Evolutionary conservation across 148 eudicot species (phyloP), one percentile per base, ranked within the genome.

Genomic region (Heliamphora exappendiculata): DNA sequence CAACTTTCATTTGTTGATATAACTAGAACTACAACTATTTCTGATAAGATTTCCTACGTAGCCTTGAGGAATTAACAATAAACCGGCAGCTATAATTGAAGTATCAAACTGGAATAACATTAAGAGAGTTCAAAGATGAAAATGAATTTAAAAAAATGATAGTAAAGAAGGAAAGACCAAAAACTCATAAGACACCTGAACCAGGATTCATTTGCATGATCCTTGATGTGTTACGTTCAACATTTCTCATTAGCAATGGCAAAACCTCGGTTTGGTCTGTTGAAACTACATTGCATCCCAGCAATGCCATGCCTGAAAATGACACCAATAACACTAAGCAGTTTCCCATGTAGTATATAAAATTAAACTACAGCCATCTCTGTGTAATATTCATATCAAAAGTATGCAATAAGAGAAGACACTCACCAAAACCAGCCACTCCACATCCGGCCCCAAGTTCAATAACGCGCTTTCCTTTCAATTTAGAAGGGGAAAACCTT

Each of bases 371-470:
- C 13, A 81, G 16, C 13, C 14, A 47, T 31, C 34, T 49, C 55
- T 26, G 31, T 41, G 26, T 3, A 65, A 51, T 19, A 57, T 65
- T 70, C 16, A 33, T 4, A 33, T 73, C 39, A 57, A 20, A 39
- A 67, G 8, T 28, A 73, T 44, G 22, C n/a, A 31, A 59, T 41
- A 53, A 44, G 44, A 80, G 54, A 63, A 60, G 54, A 70, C 63
- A 67, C 91, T 75, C 76, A 91, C 98, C 98, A 76, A 91, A 94
- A 71, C 98, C 93, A 73, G 98, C 97, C n/a, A 94, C 94, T 80
- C 98, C 98, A 82, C 98, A 94, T 78, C 98, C 98, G 20, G 98
- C 98, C 77, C 98, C 98, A 82, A 94, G 97, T 82, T 94, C 98
- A 82, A 94, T 83, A 26, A 81, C 98, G 31, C 95, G 93, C 79